phyloP scores from a whole-genome alignment of 768 basidiomycete genomes.

The Xerocomus spinulosus region DNA sequence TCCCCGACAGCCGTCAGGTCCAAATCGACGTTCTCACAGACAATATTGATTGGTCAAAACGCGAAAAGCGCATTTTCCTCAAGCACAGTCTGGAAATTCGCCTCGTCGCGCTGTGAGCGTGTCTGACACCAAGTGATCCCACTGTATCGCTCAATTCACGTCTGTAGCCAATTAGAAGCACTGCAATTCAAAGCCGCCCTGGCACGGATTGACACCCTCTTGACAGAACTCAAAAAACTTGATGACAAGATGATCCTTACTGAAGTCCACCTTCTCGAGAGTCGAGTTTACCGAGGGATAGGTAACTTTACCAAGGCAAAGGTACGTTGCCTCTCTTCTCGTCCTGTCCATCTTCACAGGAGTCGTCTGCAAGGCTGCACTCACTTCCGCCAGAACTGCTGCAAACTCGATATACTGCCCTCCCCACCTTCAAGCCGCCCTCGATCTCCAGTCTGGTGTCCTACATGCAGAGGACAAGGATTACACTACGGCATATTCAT shows the following conservation, averaged over 20 bases:
- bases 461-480: conserved; percentile 97
- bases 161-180: conserved; percentile 63
- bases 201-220: conserved; percentile 75
- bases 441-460: conserved; percentile 71
- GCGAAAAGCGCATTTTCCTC: conserved; percentile 91
- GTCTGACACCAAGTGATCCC: background rate
- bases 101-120: conserved; percentile 63
- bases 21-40: conserved; percentile 87
- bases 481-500: conserved; percentile 94
- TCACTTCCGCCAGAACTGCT: conserved; percentile 88
- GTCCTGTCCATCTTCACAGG: background rate
- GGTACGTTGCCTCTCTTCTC: conserved; percentile 36
- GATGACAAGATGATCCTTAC: conserved; percentile 99
- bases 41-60: conserved; percentile 89
- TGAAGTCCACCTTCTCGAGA: conserved; percentile 93
- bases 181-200: conserved; percentile 76
- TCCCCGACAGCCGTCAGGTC: conserved; percentile 66
- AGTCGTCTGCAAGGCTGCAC: conserved; percentile 53
- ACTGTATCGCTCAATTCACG: conserved; percentile 3
- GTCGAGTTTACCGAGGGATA: conserved; percentile 83
- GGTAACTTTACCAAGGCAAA: conserved; percentile 90
- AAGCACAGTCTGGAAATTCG: conserved; percentile 92
- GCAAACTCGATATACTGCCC: conserved; percentile 95
- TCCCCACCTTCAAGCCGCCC: conserved; percentile 54
- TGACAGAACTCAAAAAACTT: conserved; percentile 85